phyloP scores from a whole-genome alignment of 345 rosid species.

The Hibiscus syriacus region DNA sequence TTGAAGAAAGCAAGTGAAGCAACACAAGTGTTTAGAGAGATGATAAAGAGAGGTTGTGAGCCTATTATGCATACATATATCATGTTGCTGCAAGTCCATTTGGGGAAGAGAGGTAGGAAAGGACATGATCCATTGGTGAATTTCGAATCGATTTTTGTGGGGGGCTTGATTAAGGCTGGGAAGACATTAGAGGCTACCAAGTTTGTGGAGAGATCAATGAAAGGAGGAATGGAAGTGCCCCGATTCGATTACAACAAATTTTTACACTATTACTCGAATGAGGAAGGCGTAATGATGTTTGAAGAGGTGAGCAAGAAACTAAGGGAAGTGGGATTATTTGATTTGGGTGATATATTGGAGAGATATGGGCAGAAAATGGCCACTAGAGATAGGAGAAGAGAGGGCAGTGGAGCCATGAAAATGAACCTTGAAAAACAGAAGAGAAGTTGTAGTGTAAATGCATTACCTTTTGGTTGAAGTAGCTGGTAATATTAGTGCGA shows the following conservation, averaged over 20 bases:
- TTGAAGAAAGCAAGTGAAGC: constrained; percentile 33
- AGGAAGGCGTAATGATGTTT: constrained; percentile 69
- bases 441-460: background rate
- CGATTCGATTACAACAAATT: constrained; percentile 82
- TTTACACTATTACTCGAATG: constrained; percentile 66
- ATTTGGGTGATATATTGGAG: constrained; percentile 75
- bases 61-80: constrained; percentile 88
- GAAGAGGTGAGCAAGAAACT: constrained; percentile 57
- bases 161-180: constrained; percentile 85
- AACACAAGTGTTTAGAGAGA: constrained; percentile 67
- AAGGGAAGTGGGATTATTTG: constrained; percentile 56
- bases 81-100: constrained; percentile 78
- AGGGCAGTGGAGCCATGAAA: constrained; percentile 17
- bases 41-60: constrained; percentile 75
- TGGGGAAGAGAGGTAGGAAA: constrained; percentile 82
- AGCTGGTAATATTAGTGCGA: too few species aligned
- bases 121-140: constrained; percentile 63
- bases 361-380: constrained; percentile 87
- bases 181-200: constrained; percentile 60
- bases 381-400: constrained; percentile 71
- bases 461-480: too few species aligned
- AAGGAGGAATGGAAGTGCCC: constrained; percentile 69
- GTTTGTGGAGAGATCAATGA: constrained; percentile 62
- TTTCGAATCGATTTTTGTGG: constrained; percentile 79
- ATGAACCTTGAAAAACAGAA: background rate